Evolutionary conservation across 805 yeast genomes (phyloP), one percentile per base, ranked within the genome.

Genomic region (Suhomyces emberorum): DNA sequence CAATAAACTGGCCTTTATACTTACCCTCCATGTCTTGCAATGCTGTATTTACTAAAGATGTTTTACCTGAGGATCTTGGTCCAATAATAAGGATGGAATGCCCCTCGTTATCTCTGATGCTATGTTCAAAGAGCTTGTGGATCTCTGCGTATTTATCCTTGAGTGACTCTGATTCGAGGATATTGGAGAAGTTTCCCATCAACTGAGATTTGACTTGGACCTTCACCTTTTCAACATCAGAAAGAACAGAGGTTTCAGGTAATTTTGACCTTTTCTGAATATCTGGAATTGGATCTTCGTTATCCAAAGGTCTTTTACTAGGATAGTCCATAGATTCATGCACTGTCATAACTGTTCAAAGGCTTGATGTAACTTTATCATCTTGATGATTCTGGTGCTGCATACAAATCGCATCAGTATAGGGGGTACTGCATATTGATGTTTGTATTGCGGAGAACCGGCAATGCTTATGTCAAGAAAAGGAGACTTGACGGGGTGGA

Each of bases 51-150:
- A 91, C 63, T 3, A 85, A 57, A 2, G 76, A 61, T 0, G 89
- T 69, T 54, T 91, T 91, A 0, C 95, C 97, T 4, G 79, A 66
- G 2, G 83, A 79, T 28, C 88, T 63, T 0, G 96, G 87, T 0
- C 98, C 98, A 30, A 88, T 70, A 1, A 91, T 41, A 5, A 91
- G 62, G 9, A 81, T 76, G 2, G 97, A 91, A 52, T 86, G 88
- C 5, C 95, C 89, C 43, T 88, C 93, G 19, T 76, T 72, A 42
- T 76, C 76, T 16, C 66, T 62, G 1, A 88, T 70, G 0, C 95
- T 81, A 42, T 79, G 79, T 33, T 76, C 77, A 34, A 89, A 53
- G 46, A 86, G 55, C 9, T 65, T 61, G 42, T 73, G 75, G 1
- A 89, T 54, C 43, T 83, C 83, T 1, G 61, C 42, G 42, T 65